These are phyloP conservation scores for Ogataea populi-albae DNA, from an alignment of 805 yeast species.

Conservation along the genomic window DNA sequence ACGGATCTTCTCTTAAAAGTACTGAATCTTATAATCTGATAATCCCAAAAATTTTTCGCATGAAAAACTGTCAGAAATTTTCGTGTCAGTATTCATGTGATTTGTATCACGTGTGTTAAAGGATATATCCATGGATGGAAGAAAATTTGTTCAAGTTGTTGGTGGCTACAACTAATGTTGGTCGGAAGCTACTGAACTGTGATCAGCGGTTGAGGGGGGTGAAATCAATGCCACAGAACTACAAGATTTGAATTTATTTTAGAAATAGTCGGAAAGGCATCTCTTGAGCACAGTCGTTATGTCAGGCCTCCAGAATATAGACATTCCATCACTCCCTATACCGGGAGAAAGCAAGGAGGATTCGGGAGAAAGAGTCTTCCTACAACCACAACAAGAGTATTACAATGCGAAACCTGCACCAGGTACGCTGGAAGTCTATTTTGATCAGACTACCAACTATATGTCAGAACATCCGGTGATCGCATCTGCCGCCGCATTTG, in stretches of 20 bases:
- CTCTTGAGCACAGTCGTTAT: too few relatives aligned
- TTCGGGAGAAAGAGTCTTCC: conserved; percentile 13
- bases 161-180: not conserved
- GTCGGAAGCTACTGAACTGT: not conserved
- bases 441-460: conserved; percentile 56
- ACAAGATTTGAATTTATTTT: too few relatives aligned
- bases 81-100: too few relatives aligned
- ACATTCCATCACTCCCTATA: conserved; percentile 53
- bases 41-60: too few relatives aligned
- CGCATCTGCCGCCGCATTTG: conserved; percentile 66
- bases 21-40: too few relatives aligned
- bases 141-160: conserved; percentile 1
- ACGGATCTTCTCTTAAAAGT: too few relatives aligned
- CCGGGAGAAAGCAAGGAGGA: conserved; percentile 41
- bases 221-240: too few relatives aligned
- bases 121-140: not conserved
- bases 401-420: conserved; percentile 25
- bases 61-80: too few relatives aligned
- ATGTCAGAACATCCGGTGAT: conserved; percentile 76
- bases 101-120: not conserved
- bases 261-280: too few relatives aligned
- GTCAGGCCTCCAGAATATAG: conserved; percentile 39
- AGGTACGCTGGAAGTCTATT: conserved; percentile 57
- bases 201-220: too few relatives aligned
- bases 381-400: conserved; percentile 23